Evolutionary conservation across 495 filamentous ascomycete species (phyloP), one percentile per base, ranked within the genome.

Genomic region (Penicillium desertorum): DNA sequence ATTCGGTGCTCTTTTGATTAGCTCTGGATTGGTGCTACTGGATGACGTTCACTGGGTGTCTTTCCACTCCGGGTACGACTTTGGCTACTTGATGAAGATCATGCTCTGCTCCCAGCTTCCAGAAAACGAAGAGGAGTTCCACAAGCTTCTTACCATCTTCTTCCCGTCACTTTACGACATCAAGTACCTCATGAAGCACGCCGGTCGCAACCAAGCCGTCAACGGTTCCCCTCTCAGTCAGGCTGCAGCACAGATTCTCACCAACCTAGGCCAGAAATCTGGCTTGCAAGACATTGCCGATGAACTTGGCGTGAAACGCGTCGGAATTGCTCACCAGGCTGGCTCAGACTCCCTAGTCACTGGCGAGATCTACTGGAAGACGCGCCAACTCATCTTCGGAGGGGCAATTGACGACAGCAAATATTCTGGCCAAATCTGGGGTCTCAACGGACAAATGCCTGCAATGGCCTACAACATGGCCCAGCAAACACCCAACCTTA

Each of bases 31-130:
- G 30, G 90, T 94, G n/a, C 85, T 94, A 62, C 78, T 88, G 48
- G 88, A 93, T 36, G 86, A 96, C 49, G 88, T 97, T 16, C 84
- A 88, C 65, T 98, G 94, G 94, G 88, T 98, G 32, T 95, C 91
- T 19, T 98, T 98, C 74, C 94, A 98, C 71, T 92, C 90, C n/a
- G 94, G 94, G 46, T 98, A 98, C 76, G 94, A 98, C 75, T 96
- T 98, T 74, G 94, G 91, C 37, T 97, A 98, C 66, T 76, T 98
- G 47, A 90, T 96, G 67, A 98, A 98, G 74, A 86, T 97, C 34
- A 86, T 98, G 72, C 81, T 86, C 32, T 87, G 86, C 73, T 79
- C 86, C 22, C 83, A 86, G 45, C 79, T 98, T 11, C 94, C 94
- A 3, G 86, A 90, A 54, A 89, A 92, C 61, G 94, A 98, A 68